phyloP scores from a whole-genome alignment of 192 early-diverging fungal genomes.

The Pilaira anomala region DNA sequence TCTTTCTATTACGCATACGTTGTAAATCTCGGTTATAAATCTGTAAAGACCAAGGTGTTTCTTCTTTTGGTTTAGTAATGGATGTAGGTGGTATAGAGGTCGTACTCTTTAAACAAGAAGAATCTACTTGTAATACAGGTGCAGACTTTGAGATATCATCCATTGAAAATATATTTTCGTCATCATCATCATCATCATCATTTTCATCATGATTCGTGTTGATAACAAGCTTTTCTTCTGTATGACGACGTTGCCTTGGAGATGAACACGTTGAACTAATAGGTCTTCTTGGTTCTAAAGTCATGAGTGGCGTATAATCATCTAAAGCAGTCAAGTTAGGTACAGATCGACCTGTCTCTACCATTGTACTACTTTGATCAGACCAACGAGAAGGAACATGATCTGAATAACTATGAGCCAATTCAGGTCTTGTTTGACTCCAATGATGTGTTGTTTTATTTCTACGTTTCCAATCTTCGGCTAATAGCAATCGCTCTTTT shows the following conservation, averaged over 20 bases:
- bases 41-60: slow-evolving; percentile 29
- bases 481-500: slow-evolving; percentile 64
- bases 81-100: not conserved
- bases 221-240: too few species aligned
- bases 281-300: not conserved
- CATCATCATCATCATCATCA: slow-evolving; percentile 6
- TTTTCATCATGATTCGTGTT: not conserved
- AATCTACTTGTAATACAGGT: not conserved
- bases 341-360: slow-evolving; percentile 11
- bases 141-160: slow-evolving; percentile 15
- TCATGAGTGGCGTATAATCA: not conserved
- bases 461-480: slow-evolving; percentile 29
- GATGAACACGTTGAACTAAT: not conserved
- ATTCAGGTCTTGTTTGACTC: not conserved
- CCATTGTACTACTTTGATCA: not conserved
- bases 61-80: not conserved
- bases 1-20: slow-evolving; percentile 17
- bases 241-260: too few species aligned
- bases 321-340: not conserved
- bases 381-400: not conserved
- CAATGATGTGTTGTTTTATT: not conserved
- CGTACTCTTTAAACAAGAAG: not conserved
- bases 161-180: slow-evolving; percentile 23
- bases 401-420: slow-evolving; percentile 8
- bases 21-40: slow-evolving; percentile 26